phyloP scores from a whole-genome alignment of 306 rosid species.

The Luffa acutangula region DNA sequence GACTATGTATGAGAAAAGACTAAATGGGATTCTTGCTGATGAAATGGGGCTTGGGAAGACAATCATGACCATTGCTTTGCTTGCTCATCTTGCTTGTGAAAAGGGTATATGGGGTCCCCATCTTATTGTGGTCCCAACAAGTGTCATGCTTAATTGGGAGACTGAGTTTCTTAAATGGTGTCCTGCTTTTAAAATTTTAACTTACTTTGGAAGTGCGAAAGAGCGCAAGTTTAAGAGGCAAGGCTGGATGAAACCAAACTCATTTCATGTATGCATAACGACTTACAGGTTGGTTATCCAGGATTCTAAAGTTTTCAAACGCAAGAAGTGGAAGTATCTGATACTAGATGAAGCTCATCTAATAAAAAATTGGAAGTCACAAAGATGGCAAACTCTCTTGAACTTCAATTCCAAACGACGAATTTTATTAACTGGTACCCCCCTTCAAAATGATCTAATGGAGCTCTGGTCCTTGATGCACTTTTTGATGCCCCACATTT shows the following conservation, averaged over 20 bases:
- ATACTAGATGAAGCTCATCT: slow-evolving; percentile 97
- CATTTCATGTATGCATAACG: slow-evolving; percentile 93
- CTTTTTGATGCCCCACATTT: slow-evolving; percentile 97
- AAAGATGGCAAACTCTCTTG: slow-evolving; percentile 96
- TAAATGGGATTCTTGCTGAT: slow-evolving; percentile 94
- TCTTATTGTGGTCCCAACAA: slow-evolving; percentile 96
- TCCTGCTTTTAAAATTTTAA: slow-evolving; percentile 91
- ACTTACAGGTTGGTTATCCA: slow-evolving; percentile 94
- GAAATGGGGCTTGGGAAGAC: slow-evolving; percentile 99
- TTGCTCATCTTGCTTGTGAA: slow-evolving; percentile 96
- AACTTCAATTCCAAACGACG: slow-evolving; percentile 95
- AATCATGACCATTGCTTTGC: slow-evolving; percentile 92
- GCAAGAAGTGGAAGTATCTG: slow-evolving; percentile 98
- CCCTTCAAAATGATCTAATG: slow-evolving; percentile 97
- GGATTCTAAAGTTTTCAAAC: slow-evolving; percentile 96
- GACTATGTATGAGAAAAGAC: slow-evolving; percentile 90
- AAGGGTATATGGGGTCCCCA: slow-evolving; percentile 99
- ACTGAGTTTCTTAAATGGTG: slow-evolving; percentile 98
- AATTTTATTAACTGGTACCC: slow-evolving; percentile 89
- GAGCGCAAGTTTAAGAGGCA: slow-evolving; percentile 89
- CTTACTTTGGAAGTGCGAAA: slow-evolving; percentile 95
- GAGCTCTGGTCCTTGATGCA: slow-evolving; percentile 99
- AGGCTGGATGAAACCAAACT: slow-evolving; percentile 90
- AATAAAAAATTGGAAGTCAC: slow-evolving; percentile 98
- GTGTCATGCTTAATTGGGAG: slow-evolving; percentile 99